phyloP scores from a whole-genome alignment of 805 yeast genomes.

The Yarrowia sp. region DNA sequence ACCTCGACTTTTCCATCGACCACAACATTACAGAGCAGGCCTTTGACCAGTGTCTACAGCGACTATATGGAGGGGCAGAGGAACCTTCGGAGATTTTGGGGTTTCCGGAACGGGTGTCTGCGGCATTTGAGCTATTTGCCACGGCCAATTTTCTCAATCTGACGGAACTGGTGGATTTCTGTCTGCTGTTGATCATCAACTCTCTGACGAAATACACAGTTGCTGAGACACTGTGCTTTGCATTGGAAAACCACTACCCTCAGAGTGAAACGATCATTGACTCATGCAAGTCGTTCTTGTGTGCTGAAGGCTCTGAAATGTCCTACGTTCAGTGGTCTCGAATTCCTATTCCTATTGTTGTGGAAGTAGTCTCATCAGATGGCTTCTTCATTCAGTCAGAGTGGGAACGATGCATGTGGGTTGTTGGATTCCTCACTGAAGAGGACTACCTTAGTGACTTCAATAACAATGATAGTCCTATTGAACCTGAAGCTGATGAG shows the following conservation, averaged over 20 bases:
- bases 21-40: slow-evolving; percentile 45
- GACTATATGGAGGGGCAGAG: slow-evolving; percentile 47
- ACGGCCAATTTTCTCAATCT: slow-evolving; percentile 50
- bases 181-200: slow-evolving; percentile 45
- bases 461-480: not conserved
- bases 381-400: slow-evolving; percentile 55
- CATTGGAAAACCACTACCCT: slow-evolving; percentile 47
- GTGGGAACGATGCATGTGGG: slow-evolving; percentile 54
- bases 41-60: slow-evolving; percentile 49
- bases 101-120: slow-evolving; percentile 11
- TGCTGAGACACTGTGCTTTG: slow-evolving; percentile 43
- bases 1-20: slow-evolving; percentile 44
- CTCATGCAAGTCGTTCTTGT: slow-evolving; percentile 47
- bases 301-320: slow-evolving; percentile 51
- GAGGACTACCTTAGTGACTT: slow-evolving; percentile 6
- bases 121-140: slow-evolving; percentile 27
- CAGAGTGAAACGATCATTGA: slow-evolving; percentile 48
- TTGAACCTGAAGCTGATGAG: not conserved
- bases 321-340: slow-evolving; percentile 50
- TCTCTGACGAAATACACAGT: slow-evolving; percentile 43
- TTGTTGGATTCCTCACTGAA: slow-evolving; percentile 39
- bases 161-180: slow-evolving; percentile 45
- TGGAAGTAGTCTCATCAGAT: slow-evolving; percentile 49
- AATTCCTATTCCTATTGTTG: slow-evolving; percentile 45
- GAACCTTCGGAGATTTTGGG: slow-evolving; percentile 5